These are phyloP conservation scores for Diaporthe sp. DNA, from an alignment of 2,329 filamentous ascomycete species.

Conservation along the genomic window DNA sequence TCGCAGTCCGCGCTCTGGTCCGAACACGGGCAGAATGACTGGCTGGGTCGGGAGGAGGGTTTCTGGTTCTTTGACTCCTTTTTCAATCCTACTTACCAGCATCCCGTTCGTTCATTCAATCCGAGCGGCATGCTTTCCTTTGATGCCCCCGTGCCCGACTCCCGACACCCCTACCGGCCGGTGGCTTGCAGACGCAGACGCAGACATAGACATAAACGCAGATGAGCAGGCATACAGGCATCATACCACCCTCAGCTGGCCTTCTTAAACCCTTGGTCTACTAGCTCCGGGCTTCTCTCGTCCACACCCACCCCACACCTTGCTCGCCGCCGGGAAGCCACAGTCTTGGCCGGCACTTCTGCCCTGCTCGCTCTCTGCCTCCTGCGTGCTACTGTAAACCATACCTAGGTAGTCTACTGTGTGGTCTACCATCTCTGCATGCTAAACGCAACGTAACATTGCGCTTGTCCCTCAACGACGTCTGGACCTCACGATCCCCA, in stretches of 20 bases:
- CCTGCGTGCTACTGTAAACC: neutral
- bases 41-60: neutral
- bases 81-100: constrained; percentile 19
- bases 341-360: constrained; percentile 30
- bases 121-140: constrained; percentile 5
- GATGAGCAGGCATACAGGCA: neutral
- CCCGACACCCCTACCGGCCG: neutral
- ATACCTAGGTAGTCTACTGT: neutral
- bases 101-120: neutral
- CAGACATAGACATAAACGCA: neutral
- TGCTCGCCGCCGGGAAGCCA: constrained; percentile 27
- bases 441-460: constrained; percentile 38
- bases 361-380: neutral
- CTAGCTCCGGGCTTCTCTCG: neutral
- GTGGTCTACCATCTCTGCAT: constrained; percentile 9
- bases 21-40: constrained; percentile 1
- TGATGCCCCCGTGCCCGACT: neutral
- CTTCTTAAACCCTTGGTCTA: neutral
- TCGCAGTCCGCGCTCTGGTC: constrained; percentile 5
- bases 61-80: constrained; percentile 26
- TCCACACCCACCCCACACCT: constrained; percentile 15
- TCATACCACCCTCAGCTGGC: neutral
- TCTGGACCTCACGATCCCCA: constrained; percentile 14
- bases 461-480: constrained; percentile 27
- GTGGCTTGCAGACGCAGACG: constrained; percentile 15